Evolutionary conservation across 2,329 filamentous ascomycete species (phyloP).

Genomic region (Xylariales sp.): DNA sequence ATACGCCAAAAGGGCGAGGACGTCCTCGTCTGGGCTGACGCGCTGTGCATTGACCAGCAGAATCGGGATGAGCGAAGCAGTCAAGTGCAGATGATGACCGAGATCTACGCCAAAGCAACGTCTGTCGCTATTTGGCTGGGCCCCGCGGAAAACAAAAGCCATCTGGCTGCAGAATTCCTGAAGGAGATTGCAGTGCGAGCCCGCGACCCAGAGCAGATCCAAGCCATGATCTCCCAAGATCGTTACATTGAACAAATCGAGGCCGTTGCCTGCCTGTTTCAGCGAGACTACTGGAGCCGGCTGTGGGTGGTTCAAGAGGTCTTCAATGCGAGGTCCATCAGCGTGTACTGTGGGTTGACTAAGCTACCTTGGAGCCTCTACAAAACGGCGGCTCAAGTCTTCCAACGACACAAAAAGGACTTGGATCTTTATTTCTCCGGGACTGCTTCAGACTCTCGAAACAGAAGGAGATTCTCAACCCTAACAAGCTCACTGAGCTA

Average conservation of each 20-base stretch:
- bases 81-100: background rate
- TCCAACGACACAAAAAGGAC: slow-evolving; percentile 2
- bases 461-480: too few species aligned
- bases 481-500: background rate
- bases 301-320: slow-evolving; percentile 28
- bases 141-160: background rate
- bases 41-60: slow-evolving; percentile 1
- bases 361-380: slow-evolving; percentile 16
- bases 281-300: slow-evolving; percentile 29
- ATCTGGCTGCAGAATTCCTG: background rate
- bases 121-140: background rate
- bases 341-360: slow-evolving; percentile 19
- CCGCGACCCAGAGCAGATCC: background rate
- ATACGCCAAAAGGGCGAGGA: background rate
- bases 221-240: background rate
- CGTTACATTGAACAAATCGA: slow-evolving; percentile 10
- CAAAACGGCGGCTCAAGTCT: slow-evolving; percentile 10
- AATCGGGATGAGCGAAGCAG: background rate
- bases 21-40: background rate
- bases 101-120: background rate
- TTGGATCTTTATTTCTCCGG: background rate
- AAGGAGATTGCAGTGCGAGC: background rate
- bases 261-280: slow-evolving; percentile 24
- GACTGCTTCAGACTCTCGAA: too few species aligned
- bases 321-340: slow-evolving; percentile 14